A percentile compares a stretch with the other conserved stretches of the same genome.
Conservation (phyloP, 2,329 filamentous ascomycete genomes). For the Metarhizium rileyi region DNA sequence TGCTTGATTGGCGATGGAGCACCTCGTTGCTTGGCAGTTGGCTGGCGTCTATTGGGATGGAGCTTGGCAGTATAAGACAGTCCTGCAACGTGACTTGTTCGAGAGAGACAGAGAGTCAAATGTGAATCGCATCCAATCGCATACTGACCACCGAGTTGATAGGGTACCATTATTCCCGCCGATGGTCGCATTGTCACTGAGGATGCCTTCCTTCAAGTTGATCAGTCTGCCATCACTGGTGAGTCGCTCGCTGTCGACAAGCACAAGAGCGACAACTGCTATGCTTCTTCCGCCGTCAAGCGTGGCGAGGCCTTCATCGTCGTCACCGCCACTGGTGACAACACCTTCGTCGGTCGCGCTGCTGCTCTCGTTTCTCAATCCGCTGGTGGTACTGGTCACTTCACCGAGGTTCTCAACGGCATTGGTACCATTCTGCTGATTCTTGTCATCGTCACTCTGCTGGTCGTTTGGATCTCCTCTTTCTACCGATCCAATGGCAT, state of each 20-base stretch:
- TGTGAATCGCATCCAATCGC: no score
- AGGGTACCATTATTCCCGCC: slow-evolving; percentile 80
- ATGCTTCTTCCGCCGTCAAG: slow-evolving; percentile 81
- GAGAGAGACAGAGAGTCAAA: background rate
- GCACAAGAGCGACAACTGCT: slow-evolving; percentile 71
- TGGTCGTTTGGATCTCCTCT: slow-evolving; percentile 75
- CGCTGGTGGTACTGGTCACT: slow-evolving; percentile 67
- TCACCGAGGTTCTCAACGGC: slow-evolving; percentile 81
- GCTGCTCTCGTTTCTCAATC: slow-evolving; percentile 77
- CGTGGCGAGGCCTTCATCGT: slow-evolving; percentile 80
- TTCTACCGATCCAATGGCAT: slow-evolving; percentile 84
- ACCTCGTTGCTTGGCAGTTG: background rate
- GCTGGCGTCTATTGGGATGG: background rate
- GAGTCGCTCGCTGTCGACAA: slow-evolving; percentile 90
- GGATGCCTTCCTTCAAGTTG: slow-evolving; percentile 76
- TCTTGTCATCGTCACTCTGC: slow-evolving; percentile 69
- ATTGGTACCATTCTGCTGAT: slow-evolving; percentile 74
- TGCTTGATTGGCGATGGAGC: no score
- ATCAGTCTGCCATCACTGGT: slow-evolving; percentile 86
- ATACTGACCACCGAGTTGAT: background rate
- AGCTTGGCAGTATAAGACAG: background rate
- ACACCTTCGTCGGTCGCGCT: slow-evolving; percentile 82
- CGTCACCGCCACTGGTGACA: slow-evolving; percentile 76
- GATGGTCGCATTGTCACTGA: slow-evolving; percentile 81
- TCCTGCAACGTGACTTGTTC: background rate